Evolutionary conservation across 1,284 basidiomycete genomes (phyloP), one percentile per base, ranked within the genome.

Genomic region (Schizophyllum amplum): DNA sequence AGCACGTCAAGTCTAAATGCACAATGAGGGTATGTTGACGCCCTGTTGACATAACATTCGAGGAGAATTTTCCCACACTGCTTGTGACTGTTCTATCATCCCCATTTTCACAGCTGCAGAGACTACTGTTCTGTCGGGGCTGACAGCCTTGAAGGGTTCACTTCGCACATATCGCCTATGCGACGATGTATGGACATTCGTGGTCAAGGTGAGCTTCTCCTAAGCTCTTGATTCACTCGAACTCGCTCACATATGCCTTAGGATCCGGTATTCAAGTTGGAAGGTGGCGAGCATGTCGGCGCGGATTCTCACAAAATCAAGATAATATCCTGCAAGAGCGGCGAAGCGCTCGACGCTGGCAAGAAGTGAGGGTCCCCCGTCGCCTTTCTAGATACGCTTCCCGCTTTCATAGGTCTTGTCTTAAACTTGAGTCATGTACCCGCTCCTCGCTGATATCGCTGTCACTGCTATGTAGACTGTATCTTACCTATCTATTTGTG

Each of bases 161-260:
- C 72, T 97, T 52, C 83, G 88, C 65, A 96, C 92, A 1, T 97
- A 97, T 73, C 84, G 93, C n/a, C 79, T 94, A 1, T 94, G 92
- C 68, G 94, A 97, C 73, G 94, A 97, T 67, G 94, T 97, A 52
- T 97, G 94, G 94, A 97, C 94, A 47, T 98, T 97, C 71, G 90
- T 95, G 61, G 89, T 96, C 53, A 92, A 92, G 70, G 33, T 42
- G 3, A 4, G n/a, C n/a, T n/a, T n/a, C 13, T 42, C 33, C 33
- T 9, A 9, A 13, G 2, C 33, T 3, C 33, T 42, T 17, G 2
- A 42, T 2, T 42, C 4, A 13, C 33, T 9, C 33, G 33, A 3
- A 9, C 33, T 3, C 7, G 3, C 11, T 9, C 33, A 13, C 13
- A 42, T 17, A 17, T 17, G 2, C 33, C 33, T 13, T 17, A 42